phyloP scores from a whole-genome alignment of 352 stramenopile genomes.

The Thraustochytrium striatum region DNA sequence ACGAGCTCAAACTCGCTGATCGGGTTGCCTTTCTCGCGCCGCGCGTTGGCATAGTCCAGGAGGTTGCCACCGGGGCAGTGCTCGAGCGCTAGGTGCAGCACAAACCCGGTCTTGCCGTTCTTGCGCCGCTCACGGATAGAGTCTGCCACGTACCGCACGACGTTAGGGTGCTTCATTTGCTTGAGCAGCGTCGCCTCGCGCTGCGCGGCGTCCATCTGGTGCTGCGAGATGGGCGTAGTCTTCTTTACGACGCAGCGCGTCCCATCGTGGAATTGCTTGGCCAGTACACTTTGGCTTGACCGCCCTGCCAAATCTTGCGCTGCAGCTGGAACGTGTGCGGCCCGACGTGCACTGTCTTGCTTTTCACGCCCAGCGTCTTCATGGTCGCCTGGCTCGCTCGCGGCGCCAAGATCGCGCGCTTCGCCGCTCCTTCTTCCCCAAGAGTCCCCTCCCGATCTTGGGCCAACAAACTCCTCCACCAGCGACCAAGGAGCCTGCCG shows the following conservation, averaged over 20 bases:
- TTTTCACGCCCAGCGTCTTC: too few species aligned
- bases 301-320: conserved; percentile 42
- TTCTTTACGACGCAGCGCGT: conserved; percentile 40
- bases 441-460: too few species aligned
- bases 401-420: too few species aligned
- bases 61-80: conserved; percentile 87
- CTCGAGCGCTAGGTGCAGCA: conserved; percentile 94
- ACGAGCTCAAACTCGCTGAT: conserved; percentile 68
- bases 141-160: conserved; percentile 1
- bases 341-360: too few species aligned
- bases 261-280: conserved; percentile 15
- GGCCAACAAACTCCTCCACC: too few species aligned
- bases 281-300: conserved; percentile 43
- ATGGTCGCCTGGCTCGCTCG: too few species aligned
- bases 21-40: conserved; percentile 63
- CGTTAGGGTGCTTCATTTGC: neutral
- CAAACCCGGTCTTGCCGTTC: conserved; percentile 51
- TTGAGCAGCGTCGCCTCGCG: conserved; percentile 38
- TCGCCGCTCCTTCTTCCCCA: too few species aligned
- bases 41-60: conserved; percentile 83
- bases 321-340: neutral
- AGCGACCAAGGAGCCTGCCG: too few species aligned
- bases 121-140: neutral
- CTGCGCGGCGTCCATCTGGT: conserved; percentile 45
- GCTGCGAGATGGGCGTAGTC: conserved; percentile 23